Evolutionary conservation across 1,139 yeast genomes (phyloP).

Genomic region (Pichiaceae sp.): DNA sequence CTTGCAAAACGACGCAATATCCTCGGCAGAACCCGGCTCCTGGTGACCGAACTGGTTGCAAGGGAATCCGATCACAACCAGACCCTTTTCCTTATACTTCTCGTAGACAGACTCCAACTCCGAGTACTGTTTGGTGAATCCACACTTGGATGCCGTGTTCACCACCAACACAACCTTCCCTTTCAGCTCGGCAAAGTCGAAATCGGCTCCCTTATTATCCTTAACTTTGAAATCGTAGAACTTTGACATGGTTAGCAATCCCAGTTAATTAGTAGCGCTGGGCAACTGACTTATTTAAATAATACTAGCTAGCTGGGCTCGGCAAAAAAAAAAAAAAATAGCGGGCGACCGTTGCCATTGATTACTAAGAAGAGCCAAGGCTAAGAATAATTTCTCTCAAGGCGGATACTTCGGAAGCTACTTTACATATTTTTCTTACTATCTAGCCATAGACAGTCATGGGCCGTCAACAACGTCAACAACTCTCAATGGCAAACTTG

Average conservation of each 20-base stretch:
- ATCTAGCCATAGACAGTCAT: too few species aligned
- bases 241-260: slow-evolving; percentile 14
- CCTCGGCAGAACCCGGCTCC: slow-evolving; percentile 69
- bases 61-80: slow-evolving; percentile 86
- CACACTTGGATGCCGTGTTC: slow-evolving; percentile 88
- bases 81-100: slow-evolving; percentile 66
- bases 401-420: too few species aligned
- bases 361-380: too few species aligned
- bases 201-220: slow-evolving; percentile 54
- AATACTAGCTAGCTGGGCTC: background rate
- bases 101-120: slow-evolving; percentile 79
- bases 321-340: background rate
- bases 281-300: background rate
- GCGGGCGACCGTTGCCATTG: background rate
- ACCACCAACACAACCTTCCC: slow-evolving; percentile 90
- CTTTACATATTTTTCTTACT: too few species aligned
- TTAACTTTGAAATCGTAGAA: slow-evolving; percentile 53
- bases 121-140: slow-evolving; percentile 79
- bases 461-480: too few species aligned
- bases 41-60: slow-evolving; percentile 85
- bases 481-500: too few species aligned
- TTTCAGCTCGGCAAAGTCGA: slow-evolving; percentile 58
- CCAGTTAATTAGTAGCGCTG: background rate
- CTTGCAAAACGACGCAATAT: slow-evolving; percentile 58
- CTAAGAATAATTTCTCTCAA: too few species aligned